Evolutionary conservation across 2,329 filamentous ascomycete species (phyloP), one percentile per base, ranked within the genome.

Genomic region (Rachicladosporium sp.): DNA sequence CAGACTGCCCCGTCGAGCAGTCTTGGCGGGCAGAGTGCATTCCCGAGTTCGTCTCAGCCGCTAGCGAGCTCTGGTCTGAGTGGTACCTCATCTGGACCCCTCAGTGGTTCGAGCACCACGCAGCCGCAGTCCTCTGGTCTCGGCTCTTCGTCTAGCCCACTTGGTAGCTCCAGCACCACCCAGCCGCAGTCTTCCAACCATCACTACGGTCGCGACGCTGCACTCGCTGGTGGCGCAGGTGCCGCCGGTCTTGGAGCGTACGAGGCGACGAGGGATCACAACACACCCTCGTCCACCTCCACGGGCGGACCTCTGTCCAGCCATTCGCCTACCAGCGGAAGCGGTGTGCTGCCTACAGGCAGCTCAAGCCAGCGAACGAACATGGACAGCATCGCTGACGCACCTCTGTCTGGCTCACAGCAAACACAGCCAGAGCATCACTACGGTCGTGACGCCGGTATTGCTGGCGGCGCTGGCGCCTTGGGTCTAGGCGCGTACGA

Each of bases 121-220:
- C 15, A 19, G 15, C 15, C 15, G 15, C 15, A 19, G 15, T 19
- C 15, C 15, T 19, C 15, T 19, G 15, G 3, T 19, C 15, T 19
- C 15, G 15, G 15, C 15, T 19, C 15, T 19, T 19, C 15, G 5
- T 19, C 15, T 19, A 19, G 15, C 15, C 15, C 15, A 10, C 32
- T 33, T 31, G 44, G 33, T 35, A 27, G 36, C 29, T 19, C 15
- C 33, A 38, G 30, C 39, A 37, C 4, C 15, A 19, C n/a, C 2
- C 10, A 32, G 8, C 11, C 27, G 6, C 15, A 19, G 15, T 19
- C 15, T 5, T 19, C 15, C 5, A 33, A 53, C 10, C 48, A 55
- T 29, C 56, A 57, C 36, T 49, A 55, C 31, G 55, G 53, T 23
- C 51, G 54, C n/a, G 51, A 61, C 38, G 52, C 54, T n/a, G 55